Evolutionary conservation across 306 rosid species (phyloP).

Genomic region (Ochetophila trinervis): DNA sequence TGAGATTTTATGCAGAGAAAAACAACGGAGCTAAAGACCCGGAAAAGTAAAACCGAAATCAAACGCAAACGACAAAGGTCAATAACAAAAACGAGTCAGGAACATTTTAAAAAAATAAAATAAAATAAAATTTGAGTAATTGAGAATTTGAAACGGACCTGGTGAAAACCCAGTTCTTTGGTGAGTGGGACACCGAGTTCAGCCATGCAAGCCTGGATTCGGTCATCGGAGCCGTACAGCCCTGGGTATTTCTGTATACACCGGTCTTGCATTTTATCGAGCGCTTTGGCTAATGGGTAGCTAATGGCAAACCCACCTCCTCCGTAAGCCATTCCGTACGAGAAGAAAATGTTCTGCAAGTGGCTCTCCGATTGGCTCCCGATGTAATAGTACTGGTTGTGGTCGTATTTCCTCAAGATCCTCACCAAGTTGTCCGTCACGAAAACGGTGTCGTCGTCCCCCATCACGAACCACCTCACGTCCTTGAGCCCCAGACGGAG

Average conservation of each 20-base stretch:
- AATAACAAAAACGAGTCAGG: constrained; percentile 18
- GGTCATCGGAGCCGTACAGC: constrained; percentile 92
- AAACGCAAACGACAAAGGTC: background rate
- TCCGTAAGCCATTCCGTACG: constrained; percentile 95
- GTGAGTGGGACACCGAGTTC: constrained; percentile 99
- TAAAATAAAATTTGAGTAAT: too few species aligned
- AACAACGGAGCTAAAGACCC: too few species aligned
- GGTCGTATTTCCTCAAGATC: constrained; percentile 67
- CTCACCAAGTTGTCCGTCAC: constrained; percentile 67
- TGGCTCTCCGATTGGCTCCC: constrained; percentile 92
- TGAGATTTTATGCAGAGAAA: too few species aligned
- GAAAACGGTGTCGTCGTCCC: constrained; percentile 96
- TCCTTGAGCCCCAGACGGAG: constrained; percentile 57
- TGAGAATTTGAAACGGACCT: constrained; percentile 40
- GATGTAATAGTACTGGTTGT: constrained; percentile 68
- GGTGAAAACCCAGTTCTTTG: constrained; percentile 92
- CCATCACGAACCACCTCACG: constrained; percentile 95
- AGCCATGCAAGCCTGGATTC: constrained; percentile 99
- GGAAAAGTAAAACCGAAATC: too few species aligned
- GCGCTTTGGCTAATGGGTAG: constrained; percentile 62
- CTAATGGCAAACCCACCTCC: constrained; percentile 97
- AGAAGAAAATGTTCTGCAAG: constrained; percentile 85
- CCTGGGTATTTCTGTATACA: constrained; percentile 82
- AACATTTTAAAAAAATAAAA: too few species aligned
- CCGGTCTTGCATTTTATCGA: constrained; percentile 72